phyloP scores from a whole-genome alignment of 1,284 basidiomycete species.

The Leccinum angustisporum region DNA sequence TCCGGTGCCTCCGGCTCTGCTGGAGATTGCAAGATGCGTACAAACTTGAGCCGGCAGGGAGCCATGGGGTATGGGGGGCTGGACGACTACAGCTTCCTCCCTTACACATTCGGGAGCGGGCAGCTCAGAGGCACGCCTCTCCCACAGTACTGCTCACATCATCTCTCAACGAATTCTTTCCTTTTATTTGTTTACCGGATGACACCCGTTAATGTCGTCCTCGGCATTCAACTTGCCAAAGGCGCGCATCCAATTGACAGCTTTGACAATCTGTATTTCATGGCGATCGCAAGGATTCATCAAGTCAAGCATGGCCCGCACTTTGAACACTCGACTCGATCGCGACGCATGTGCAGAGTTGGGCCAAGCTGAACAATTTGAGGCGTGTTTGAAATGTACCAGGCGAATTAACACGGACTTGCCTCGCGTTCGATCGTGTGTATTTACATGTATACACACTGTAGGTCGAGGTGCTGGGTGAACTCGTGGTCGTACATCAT shows the following conservation, averaged over 20 bases:
- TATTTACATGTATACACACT: not conserved
- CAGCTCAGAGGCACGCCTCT: slow-evolving; percentile 70
- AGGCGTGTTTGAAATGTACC: slow-evolving; percentile 95
- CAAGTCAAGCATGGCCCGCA: slow-evolving; percentile 86
- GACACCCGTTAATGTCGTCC: slow-evolving; percentile 58
- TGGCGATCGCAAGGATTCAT: slow-evolving; percentile 78
- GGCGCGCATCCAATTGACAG: slow-evolving; percentile 31
- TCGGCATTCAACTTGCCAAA: slow-evolving; percentile 50
- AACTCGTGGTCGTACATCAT: slow-evolving; percentile 97
- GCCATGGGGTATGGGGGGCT: slow-evolving; percentile 98
- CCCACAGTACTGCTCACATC: slow-evolving; percentile 5
- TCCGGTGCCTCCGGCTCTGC: slow-evolving; percentile 79
- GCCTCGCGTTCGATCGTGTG: not conserved
- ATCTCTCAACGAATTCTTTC: slow-evolving; percentile 12
- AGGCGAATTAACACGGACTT: slow-evolving; percentile 42
- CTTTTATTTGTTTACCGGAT: slow-evolving; percentile 34
- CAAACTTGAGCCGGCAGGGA: slow-evolving; percentile 92
- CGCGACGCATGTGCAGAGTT: slow-evolving; percentile 80
- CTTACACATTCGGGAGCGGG: slow-evolving; percentile 90
- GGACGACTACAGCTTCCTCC: slow-evolving; percentile 91
- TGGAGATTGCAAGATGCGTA: slow-evolving; percentile 91
- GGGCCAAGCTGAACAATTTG: slow-evolving; percentile 88
- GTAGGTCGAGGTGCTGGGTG: slow-evolving; percentile 89
- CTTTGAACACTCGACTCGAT: slow-evolving; percentile 90
- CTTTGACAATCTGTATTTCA: slow-evolving; percentile 70